Evolutionary conservation across 2,329 filamentous ascomycete genomes (phyloP).

Genomic region (Penicillium brevicompactum): DNA sequence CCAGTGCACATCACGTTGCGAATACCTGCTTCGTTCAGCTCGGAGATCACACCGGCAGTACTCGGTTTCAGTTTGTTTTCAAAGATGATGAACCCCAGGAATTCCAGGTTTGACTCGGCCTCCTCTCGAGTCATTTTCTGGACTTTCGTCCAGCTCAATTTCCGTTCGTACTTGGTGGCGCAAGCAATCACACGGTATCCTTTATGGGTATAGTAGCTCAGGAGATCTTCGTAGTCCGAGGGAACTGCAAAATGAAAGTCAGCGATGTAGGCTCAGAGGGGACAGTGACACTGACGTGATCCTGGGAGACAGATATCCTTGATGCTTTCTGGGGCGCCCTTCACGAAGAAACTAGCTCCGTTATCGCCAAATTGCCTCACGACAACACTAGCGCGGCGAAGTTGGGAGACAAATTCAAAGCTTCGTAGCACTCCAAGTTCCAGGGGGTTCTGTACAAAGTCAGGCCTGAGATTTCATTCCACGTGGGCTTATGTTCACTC

Average conservation of each 20-base stretch:
- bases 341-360: conserved; percentile 87
- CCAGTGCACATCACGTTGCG: conserved; percentile 95
- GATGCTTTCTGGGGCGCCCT: conserved; percentile 96
- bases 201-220: conserved; percentile 90
- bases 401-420: conserved; percentile 93
- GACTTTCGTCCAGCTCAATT: conserved; percentile 89
- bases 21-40: conserved; percentile 81
- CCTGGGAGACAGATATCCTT: conserved; percentile 84
- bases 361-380: conserved; percentile 84
- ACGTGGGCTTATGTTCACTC: conserved; percentile 6
- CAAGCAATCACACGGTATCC: conserved; percentile 97
- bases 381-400: conserved; percentile 89
- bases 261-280: not conserved
- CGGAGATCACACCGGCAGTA: conserved; percentile 77
- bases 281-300: conserved; percentile 61
- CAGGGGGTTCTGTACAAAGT: conserved; percentile 50
- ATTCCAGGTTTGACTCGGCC: conserved; percentile 80
- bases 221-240: conserved; percentile 81
- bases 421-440: conserved; percentile 89
- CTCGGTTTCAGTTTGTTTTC: conserved; percentile 96
- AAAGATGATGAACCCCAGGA: conserved; percentile 96
- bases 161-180: conserved; percentile 83
- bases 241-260: conserved; percentile 60
- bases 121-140: conserved; percentile 90
- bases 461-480: not conserved